phyloP scores from a whole-genome alignment of 2,329 filamentous ascomycete genomes.

The Fusarium torreyae region DNA sequence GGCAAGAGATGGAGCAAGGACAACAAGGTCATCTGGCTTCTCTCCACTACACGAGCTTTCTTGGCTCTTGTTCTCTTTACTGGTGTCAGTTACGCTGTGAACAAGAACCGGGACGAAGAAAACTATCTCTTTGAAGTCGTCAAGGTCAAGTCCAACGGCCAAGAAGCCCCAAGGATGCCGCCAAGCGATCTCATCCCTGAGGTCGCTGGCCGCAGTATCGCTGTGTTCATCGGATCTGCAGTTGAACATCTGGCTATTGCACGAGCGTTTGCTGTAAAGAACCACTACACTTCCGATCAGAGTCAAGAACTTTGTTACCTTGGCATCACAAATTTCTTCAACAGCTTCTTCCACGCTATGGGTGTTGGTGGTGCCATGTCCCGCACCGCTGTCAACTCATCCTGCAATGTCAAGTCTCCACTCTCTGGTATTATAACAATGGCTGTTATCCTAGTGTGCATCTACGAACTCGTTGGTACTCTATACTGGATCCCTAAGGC shows the following conservation, averaged over 20 bases:
- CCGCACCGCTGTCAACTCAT: conserved; percentile 76
- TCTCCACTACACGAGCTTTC: conserved; percentile 73
- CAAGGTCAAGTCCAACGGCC: conserved; percentile 70
- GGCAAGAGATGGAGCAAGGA: conserved; percentile 72
- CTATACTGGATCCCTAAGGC: conserved; percentile 79
- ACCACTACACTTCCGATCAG: conserved; percentile 74
- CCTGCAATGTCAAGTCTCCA: conserved; percentile 74
- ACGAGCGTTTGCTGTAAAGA: conserved; percentile 73
- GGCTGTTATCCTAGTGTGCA: conserved; percentile 72
- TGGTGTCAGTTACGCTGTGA: conserved; percentile 74
- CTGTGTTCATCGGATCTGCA: conserved; percentile 72
- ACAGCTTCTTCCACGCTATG: conserved; percentile 76
- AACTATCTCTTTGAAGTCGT: conserved; percentile 69
- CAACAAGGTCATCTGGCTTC: conserved; percentile 70
- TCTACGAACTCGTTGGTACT: conserved; percentile 72
- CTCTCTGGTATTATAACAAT: conserved; percentile 73
- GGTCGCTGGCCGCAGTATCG: conserved; percentile 68
- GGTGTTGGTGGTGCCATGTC: conserved; percentile 77
- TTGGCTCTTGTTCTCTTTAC: conserved; percentile 74
- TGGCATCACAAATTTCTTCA: conserved; percentile 74
- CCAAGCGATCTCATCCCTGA: conserved; percentile 64
- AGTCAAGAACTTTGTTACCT: conserved; percentile 77
- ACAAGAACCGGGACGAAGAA: conserved; percentile 62
- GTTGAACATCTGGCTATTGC: conserved; percentile 77
- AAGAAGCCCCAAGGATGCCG: conserved; percentile 66